These are phyloP conservation scores for Emericellopsis cladophorae DNA, from an alignment of 2,329 filamentous ascomycete species.

Conservation along the genomic window DNA sequence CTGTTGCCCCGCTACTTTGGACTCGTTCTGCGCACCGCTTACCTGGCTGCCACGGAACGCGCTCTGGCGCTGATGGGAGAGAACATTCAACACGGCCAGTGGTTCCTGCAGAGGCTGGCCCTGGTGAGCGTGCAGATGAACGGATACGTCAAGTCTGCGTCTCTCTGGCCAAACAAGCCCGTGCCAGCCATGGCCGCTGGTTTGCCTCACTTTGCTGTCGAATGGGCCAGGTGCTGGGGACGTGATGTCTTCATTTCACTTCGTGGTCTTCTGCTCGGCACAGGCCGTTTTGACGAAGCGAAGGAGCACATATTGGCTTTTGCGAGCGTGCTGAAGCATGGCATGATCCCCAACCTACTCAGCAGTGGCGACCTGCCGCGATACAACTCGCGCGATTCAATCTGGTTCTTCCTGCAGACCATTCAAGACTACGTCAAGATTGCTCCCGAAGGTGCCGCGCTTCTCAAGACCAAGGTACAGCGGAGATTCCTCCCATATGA, in stretches of 20 bases:
- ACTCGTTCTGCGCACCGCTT: conserved; percentile 75
- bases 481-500: conserved; percentile 90
- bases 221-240: conserved; percentile 96
- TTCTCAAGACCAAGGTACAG: conserved; percentile 67
- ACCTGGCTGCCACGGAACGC: conserved; percentile 69
- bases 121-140: conserved; percentile 90
- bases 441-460: conserved; percentile 59
- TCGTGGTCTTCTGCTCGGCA: conserved; percentile 81
- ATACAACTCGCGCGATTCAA: conserved; percentile 91
- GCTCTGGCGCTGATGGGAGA: conserved; percentile 67
- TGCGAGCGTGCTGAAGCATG: conserved; percentile 91
- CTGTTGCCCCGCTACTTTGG: conserved; percentile 88
- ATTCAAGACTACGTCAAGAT: conserved; percentile 87
- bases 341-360: conserved; percentile 93
- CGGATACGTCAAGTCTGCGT: conserved; percentile 79
- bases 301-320: conserved; percentile 92
- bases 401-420: conserved; percentile 96
- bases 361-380: conserved; percentile 74
- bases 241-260: conserved; percentile 95
- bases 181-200: conserved; percentile 87
- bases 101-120: conserved; percentile 76
- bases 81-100: conserved; percentile 69
- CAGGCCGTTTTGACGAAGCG: conserved; percentile 76
- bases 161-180: conserved; percentile 72
- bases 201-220: conserved; percentile 82